Percentiles rank a stretch among this genome's conserved stretches.
phyloP scores from a whole-genome alignment of 805 yeast species.

The Huiozyma naganishii region DNA sequence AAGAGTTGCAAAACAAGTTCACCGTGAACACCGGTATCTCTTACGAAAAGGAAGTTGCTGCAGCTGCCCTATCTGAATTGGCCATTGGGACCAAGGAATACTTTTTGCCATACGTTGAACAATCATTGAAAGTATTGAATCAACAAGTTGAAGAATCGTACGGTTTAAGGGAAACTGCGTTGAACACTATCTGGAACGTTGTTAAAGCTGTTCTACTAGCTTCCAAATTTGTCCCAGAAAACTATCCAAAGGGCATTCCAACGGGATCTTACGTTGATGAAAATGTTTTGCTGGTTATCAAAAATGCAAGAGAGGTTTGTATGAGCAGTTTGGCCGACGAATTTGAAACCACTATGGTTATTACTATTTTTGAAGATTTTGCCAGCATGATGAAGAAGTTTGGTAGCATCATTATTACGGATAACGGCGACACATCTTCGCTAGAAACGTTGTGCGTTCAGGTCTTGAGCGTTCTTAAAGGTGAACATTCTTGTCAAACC shows the following conservation, averaged over 20 bases:
- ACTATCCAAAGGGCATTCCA: conserved; percentile 56
- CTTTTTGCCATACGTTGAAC: conserved; percentile 68
- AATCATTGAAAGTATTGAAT: conserved; percentile 48
- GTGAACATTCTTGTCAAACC: conserved; percentile 75
- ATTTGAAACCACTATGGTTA: conserved; percentile 73
- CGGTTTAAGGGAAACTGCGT: conserved; percentile 82
- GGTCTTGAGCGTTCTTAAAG: conserved; percentile 62
- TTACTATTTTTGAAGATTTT: conserved; percentile 63
- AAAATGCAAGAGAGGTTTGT: conserved; percentile 57
- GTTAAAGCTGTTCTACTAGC: conserved; percentile 52
- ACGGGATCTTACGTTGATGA: conserved; percentile 48
- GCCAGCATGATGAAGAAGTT: conserved; percentile 55
- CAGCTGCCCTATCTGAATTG: conserved; percentile 79
- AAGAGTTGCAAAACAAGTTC: conserved; percentile 57
- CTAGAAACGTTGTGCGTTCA: conserved; percentile 63
- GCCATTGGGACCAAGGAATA: conserved; percentile 78
- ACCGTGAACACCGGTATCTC: conserved; percentile 92
- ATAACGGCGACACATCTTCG: conserved; percentile 42
- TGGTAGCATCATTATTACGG: conserved; percentile 62
- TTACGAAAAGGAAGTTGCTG: conserved; percentile 91
- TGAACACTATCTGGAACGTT: conserved; percentile 74
- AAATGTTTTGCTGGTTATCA: conserved; percentile 46
- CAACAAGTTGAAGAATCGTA: conserved; percentile 78
- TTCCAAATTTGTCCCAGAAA: conserved; percentile 37
- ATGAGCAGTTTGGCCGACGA: conserved; percentile 60